phyloP scores from a whole-genome alignment of 768 basidiomycete species.

The Amanita pseudoporphyria region DNA sequence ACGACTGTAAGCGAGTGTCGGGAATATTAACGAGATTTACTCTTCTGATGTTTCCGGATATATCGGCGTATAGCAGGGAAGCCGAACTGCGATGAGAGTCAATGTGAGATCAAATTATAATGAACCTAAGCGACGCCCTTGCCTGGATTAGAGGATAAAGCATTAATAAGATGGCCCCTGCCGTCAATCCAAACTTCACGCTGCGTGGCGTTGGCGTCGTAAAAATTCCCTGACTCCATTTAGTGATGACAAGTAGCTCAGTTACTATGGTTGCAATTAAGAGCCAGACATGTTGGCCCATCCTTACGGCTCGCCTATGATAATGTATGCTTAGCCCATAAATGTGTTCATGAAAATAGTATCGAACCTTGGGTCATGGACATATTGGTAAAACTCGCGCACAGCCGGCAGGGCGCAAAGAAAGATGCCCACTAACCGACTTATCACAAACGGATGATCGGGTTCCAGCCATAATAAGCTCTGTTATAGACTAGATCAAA shows the following conservation, averaged over 20 bases:
- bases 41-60: constrained; percentile 32
- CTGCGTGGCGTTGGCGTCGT: constrained; percentile 46
- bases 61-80: constrained; percentile 48
- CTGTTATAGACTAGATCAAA: constrained; percentile 14
- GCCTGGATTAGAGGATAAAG: constrained; percentile 66
- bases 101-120: constrained; percentile 10
- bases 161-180: constrained; percentile 47
- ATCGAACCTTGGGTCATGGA: constrained; percentile 68
- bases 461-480: constrained; percentile 83
- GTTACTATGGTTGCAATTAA: constrained; percentile 79
- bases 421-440: constrained; percentile 66
- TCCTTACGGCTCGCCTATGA: constrained; percentile 65
- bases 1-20: not conserved
- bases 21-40: constrained; percentile 22
- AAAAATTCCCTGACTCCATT: constrained; percentile 75
- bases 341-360: constrained; percentile 5
- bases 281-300: constrained; percentile 88
- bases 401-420: constrained; percentile 83
- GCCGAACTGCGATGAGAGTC: constrained; percentile 43
- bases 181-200: constrained; percentile 61
- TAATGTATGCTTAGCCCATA: not conserved
- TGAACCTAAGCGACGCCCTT: constrained; percentile 17
- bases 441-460: constrained; percentile 76
- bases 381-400: constrained; percentile 75
- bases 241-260: constrained; percentile 69